Percentiles rank a stretch among this genome's conserved stretches.
Conservation (phyloP, 164 flowering plant species). For the Nelumbo lutea region DNA sequence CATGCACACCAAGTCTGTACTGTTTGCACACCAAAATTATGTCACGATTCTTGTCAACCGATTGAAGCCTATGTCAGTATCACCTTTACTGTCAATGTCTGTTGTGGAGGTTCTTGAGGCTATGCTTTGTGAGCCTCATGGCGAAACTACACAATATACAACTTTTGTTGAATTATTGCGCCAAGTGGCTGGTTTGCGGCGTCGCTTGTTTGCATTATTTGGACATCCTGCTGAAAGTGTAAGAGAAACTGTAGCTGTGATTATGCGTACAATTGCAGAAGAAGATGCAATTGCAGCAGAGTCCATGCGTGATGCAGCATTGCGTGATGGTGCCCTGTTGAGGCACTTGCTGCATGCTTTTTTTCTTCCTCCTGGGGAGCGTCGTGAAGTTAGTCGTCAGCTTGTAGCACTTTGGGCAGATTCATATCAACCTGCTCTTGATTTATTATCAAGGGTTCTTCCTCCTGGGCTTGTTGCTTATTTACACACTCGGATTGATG, state of each 20-base stretch:
- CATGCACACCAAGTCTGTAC: constrained; percentile 90
- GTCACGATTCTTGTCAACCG: constrained; percentile 75
- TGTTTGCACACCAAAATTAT: constrained; percentile 70
- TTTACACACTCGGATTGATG: constrained; percentile 81
- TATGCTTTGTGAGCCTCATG: constrained; percentile 96
- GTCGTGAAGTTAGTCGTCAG: constrained; percentile 96
- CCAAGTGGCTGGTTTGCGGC: constrained; percentile 88
- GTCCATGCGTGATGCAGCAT: constrained; percentile 98
- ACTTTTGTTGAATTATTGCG: constrained; percentile 95
- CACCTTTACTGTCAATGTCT: constrained; percentile 90
- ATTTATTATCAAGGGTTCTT: constrained; percentile 80
- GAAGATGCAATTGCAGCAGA: constrained; percentile 99
- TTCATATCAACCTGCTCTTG: constrained; percentile 96
- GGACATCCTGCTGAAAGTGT: constrained; percentile 99
- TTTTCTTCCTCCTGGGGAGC: constrained; percentile 87
- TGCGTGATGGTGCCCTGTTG: constrained; percentile 94
- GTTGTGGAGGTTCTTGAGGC: constrained; percentile 97
- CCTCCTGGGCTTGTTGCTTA: constrained; percentile 99
- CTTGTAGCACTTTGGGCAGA: constrained; percentile 99
- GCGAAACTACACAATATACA: constrained; percentile 88
- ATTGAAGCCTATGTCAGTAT: constrained; percentile 87
- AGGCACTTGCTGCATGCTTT: constrained; percentile 89
- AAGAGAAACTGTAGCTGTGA: constrained; percentile 90
- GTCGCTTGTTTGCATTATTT: constrained; percentile 93
- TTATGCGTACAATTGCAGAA: constrained; percentile 98